Conservation (phyloP, 2,329 filamentous ascomycete species). For the Xylaria sp. region DNA sequence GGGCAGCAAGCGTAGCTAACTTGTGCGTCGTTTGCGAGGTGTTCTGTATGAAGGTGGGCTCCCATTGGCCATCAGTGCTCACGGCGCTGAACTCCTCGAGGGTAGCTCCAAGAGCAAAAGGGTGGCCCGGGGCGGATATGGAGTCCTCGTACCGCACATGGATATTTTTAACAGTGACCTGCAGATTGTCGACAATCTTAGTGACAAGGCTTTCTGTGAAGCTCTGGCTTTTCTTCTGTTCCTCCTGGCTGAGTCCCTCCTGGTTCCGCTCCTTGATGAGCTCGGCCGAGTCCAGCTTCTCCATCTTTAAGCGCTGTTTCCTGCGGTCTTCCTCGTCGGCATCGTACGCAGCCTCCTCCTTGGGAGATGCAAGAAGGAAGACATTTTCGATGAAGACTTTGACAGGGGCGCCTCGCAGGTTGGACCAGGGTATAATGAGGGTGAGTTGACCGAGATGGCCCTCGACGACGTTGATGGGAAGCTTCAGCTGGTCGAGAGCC, state of each 20-base stretch:
- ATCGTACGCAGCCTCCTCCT: conserved; percentile 93
- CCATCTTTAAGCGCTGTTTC: conserved; percentile 94
- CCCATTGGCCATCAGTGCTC: conserved; percentile 95
- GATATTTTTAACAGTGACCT: conserved; percentile 98
- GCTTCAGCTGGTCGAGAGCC: conserved; percentile 94
- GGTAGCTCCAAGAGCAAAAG: conserved; percentile 91
- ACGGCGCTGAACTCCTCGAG: conserved; percentile 97
- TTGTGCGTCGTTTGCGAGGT: conserved; percentile 88
- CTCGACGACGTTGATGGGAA: conserved; percentile 96
- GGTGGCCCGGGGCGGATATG: conserved; percentile 92
- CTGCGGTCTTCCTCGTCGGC: conserved; percentile 90
- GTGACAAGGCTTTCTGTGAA: conserved; percentile 95
- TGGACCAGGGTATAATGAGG: conserved; percentile 96
- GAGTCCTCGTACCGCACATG: conserved; percentile 98
- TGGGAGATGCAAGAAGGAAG: conserved; percentile 92
- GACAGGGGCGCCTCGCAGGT: conserved; percentile 91
- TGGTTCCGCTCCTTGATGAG: conserved; percentile 89
- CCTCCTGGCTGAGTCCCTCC: conserved; percentile 93
- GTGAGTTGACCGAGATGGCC: conserved; percentile 94
- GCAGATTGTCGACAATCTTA: conserved; percentile 97
- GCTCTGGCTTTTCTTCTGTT: conserved; percentile 97
- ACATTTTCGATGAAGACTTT: conserved; percentile 97
- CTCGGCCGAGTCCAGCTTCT: conserved; percentile 97
- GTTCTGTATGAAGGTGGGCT: conserved; percentile 94
- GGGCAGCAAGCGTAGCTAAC: conserved; percentile 85